A percentile compares a stretch with the other conserved stretches of the same genome.
These are phyloP conservation scores for Pyrenochaeta sp. DNA, from an alignment of 2,329 filamentous ascomycete species.

Conservation along the genomic window DNA sequence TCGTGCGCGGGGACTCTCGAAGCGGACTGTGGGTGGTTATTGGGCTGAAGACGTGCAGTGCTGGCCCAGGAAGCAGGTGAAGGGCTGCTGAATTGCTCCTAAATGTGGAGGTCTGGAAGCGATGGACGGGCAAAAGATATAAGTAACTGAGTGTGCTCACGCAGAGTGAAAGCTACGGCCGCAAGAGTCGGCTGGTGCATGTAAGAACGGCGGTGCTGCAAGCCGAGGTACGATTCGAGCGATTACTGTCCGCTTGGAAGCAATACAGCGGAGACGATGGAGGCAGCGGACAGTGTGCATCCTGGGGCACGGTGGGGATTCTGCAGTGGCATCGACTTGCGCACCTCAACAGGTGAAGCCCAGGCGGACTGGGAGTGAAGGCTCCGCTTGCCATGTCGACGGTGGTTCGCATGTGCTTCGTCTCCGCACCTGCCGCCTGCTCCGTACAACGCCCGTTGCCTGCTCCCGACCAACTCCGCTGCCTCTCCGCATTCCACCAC, in stretches of 20 bases:
- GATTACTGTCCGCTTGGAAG: constrained; percentile 15
- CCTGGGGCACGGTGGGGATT: constrained; percentile 7
- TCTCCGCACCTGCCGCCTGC: not conserved
- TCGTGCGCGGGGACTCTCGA: constrained; percentile 51
- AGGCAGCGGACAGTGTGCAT: constrained; percentile 1
- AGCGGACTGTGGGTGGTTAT: constrained; percentile 15
- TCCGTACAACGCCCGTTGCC: constrained; percentile 2
- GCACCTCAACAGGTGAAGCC: not conserved
- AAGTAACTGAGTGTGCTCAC: constrained; percentile 17
- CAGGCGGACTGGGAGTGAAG: not conserved
- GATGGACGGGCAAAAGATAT: not conserved
- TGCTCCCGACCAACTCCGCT: constrained; percentile 8
- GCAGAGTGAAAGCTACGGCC: constrained; percentile 30
- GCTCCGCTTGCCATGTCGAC: not conserved
- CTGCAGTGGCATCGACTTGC: not conserved
- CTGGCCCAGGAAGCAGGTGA: constrained; percentile 3
- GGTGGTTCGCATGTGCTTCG: not conserved
- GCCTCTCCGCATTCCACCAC: constrained; percentile 27
- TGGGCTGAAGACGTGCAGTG: constrained; percentile 1
- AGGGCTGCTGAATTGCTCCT: not conserved
- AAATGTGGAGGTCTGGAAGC: not conserved
- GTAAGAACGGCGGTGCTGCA: constrained; percentile 11
- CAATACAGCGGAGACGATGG: not conserved
- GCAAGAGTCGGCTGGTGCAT: constrained; percentile 18
- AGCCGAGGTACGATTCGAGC: constrained; percentile 32